These are phyloP conservation scores for Coemansia furcata DNA, from an alignment of 192 early-diverging fungal species.

Conservation along the genomic window DNA sequence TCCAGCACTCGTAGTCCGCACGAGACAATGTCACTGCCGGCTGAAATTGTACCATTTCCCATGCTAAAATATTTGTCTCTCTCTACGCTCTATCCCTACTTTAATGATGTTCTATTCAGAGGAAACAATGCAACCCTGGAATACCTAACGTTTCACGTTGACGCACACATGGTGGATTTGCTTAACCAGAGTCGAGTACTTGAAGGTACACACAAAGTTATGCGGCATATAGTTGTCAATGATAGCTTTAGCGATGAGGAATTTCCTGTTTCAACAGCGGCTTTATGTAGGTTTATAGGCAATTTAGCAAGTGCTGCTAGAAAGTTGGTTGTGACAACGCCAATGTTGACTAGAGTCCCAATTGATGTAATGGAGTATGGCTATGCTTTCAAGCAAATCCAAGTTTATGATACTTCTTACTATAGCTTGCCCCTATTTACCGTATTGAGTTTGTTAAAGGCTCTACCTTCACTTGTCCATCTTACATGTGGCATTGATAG, in stretches of 20 bases:
- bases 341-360: not conserved
- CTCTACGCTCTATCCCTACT: not conserved
- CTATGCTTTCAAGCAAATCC: not conserved
- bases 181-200: not conserved
- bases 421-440: not conserved
- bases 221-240: not conserved
- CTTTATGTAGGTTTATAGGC: not conserved
- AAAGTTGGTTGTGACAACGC: no score
- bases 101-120: constrained; percentile 5
- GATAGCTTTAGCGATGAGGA: not conserved
- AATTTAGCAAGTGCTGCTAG: no score
- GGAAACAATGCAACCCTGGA: constrained; percentile 6
- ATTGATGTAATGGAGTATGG: not conserved
- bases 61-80: not conserved
- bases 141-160: not conserved
- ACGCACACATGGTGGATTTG: not conserved
- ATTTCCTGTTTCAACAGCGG: not conserved
- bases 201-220: not conserved
- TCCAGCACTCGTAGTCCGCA: not conserved
- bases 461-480: not conserved
- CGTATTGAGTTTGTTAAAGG: not conserved
- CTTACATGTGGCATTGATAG: not conserved
- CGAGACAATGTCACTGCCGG: not conserved
- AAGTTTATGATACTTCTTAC: not conserved
- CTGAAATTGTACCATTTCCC: constrained; percentile 2